Evolutionary conservation across 225 moss, liverwort and hornwort genomes (phyloP).

Genomic region (Physcomitrellopsis africana): DNA sequence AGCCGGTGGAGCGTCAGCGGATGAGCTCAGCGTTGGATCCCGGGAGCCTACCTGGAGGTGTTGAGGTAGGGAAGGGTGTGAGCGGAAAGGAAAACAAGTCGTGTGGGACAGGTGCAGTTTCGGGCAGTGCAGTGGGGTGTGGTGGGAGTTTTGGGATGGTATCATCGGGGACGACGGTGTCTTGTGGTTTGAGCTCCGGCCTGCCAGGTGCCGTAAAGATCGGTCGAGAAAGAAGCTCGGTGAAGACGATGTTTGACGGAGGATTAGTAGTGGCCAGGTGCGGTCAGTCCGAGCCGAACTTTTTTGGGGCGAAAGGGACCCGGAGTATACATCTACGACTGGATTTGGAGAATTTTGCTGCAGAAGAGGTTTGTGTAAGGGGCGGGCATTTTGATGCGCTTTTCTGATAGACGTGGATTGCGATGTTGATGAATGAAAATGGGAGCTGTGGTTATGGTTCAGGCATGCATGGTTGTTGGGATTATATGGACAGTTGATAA

Average conservation of each 20-base stretch:
- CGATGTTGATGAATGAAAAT: no score
- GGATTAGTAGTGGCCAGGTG: constrained; percentile 43
- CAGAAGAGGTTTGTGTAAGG: constrained; percentile 54
- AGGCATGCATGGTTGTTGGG: no score
- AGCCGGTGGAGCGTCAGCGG: constrained; percentile 68
- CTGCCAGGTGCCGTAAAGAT: constrained; percentile 61
- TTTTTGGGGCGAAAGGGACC: constrained; percentile 67
- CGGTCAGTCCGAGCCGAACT: constrained; percentile 54
- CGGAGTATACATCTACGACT: constrained; percentile 58
- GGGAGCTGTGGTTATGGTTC: no score
- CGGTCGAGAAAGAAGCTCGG: constrained; percentile 65
- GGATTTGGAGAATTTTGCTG: constrained; percentile 49
- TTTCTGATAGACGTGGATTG: neutral
- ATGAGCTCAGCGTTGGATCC: constrained; percentile 59
- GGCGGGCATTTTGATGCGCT: neutral
- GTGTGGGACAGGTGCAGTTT: constrained; percentile 33
- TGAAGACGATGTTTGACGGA: constrained; percentile 57
- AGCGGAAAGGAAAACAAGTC: constrained; percentile 64
- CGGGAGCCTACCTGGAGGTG: constrained; percentile 43
- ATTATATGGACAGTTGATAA: no score
- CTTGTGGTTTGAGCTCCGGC: constrained; percentile 67
- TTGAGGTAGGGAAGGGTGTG: constrained; percentile 44
- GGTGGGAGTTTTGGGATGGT: constrained; percentile 26
- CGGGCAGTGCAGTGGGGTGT: constrained; percentile 38
- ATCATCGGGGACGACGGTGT: constrained; percentile 38